Conservation (phyloP, 805 yeast genomes). For the Sugiyamaella chiloensis region DNA sequence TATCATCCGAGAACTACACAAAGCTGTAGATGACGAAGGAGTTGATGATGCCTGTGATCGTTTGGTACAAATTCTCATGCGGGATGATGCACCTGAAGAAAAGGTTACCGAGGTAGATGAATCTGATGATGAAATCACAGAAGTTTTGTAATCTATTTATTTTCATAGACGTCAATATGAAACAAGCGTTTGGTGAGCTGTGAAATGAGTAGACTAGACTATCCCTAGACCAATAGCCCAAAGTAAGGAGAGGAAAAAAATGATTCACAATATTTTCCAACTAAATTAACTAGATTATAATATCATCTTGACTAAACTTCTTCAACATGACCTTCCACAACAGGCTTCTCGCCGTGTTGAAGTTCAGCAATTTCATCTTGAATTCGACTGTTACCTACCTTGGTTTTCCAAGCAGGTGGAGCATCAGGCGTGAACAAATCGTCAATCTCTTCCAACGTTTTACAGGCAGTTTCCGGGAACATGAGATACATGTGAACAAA, state of each 20-base stretch:
- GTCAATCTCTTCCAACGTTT: slow-evolving; percentile 60
- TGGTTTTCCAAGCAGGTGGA: slow-evolving; percentile 71
- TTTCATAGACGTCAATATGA: too few species aligned
- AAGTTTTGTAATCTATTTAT: slow-evolving; percentile 33
- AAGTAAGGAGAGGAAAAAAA: too few species aligned
- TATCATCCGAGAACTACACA: slow-evolving; percentile 80
- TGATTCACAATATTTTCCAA: too few species aligned
- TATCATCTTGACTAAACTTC: too few species aligned
- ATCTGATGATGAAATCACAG: slow-evolving; percentile 42
- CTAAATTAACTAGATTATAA: too few species aligned
- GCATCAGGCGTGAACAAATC: slow-evolving; percentile 45
- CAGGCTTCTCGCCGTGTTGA: slow-evolving; percentile 8
- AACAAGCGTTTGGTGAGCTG: too few species aligned
- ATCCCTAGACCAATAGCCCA: too few species aligned
- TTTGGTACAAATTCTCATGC: slow-evolving; percentile 84
- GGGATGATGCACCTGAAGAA: slow-evolving; percentile 63
- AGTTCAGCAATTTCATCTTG: slow-evolving; percentile 7
- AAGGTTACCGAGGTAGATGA: slow-evolving; percentile 21
- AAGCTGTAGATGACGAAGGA: slow-evolving; percentile 41
- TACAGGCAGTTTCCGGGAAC: slow-evolving; percentile 59
- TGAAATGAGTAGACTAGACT: too few species aligned
- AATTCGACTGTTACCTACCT: slow-evolving; percentile 9
- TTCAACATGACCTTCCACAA: slow-evolving; percentile 3
- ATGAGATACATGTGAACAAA: slow-evolving; percentile 21
- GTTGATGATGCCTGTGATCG: slow-evolving; percentile 74